Evolutionary conservation across 31 red algal species (phyloP).

Genomic region (Porphyra umbilicalis): DNA sequence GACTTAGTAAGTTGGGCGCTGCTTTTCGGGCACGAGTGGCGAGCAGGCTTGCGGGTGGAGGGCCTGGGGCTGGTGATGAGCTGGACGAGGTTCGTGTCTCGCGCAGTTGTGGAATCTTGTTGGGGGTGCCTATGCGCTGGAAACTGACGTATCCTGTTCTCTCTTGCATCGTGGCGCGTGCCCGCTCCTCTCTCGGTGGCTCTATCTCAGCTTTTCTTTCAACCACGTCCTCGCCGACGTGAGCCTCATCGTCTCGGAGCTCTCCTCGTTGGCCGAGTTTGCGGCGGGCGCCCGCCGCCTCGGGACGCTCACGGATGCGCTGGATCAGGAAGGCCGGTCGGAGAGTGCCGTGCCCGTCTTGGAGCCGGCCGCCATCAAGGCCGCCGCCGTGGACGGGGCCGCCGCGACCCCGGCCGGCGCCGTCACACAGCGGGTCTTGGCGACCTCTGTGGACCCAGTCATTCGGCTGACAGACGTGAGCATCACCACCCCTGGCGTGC

Average conservation of each 20-base stretch:
- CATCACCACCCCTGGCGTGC: slow-evolving; percentile 33
- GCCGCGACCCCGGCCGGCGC: background rate
- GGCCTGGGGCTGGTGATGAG: no score
- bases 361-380: background rate
- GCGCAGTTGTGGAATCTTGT: no score
- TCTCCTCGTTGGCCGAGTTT: slow-evolving; percentile 71
- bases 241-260: slow-evolving; percentile 69
- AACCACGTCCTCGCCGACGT: slow-evolving; percentile 77
- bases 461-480: background rate
- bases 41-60: no score
- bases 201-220: slow-evolving; percentile 31
- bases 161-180: background rate
- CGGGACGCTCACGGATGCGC: slow-evolving; percentile 32
- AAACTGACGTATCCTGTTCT: no score
- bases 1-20: slow-evolving; percentile 39
- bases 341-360: background rate
- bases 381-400: background rate
- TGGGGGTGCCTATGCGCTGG: no score
- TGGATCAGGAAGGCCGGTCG: slow-evolving; percentile 7
- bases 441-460: background rate
- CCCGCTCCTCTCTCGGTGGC: background rate
- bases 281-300: slow-evolving; percentile 62
- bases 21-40: no score
- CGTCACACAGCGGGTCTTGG: background rate
- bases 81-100: no score